phyloP scores from a whole-genome alignment of 2,329 filamentous ascomycete species.

The Diaporthe sp. region DNA sequence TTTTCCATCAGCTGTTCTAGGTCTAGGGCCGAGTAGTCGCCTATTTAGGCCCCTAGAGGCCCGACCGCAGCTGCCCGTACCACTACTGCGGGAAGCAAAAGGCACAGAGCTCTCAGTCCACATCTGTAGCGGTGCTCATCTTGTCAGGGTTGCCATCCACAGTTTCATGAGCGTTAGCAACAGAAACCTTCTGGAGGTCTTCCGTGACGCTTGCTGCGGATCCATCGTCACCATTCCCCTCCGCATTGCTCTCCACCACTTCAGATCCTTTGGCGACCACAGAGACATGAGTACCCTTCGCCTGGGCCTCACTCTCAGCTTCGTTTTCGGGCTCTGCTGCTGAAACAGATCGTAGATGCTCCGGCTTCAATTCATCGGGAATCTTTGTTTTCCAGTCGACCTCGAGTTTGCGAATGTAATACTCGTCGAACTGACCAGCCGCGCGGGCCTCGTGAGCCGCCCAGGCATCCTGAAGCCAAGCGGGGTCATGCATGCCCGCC shows the following conservation, averaged over 20 bases:
- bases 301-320: background rate
- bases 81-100: background rate
- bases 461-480: slow-evolving; percentile 68
- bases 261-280: background rate
- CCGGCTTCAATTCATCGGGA: slow-evolving; percentile 37
- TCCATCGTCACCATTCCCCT: background rate
- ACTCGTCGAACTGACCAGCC: slow-evolving; percentile 65
- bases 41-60: too few relatives aligned
- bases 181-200: background rate
- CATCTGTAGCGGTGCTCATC: background rate
- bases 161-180: background rate
- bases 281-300: background rate
- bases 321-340: background rate
- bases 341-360: slow-evolving; percentile 18
- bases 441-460: slow-evolving; percentile 63
- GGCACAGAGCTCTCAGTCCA: background rate
- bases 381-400: slow-evolving; percentile 59
- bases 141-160: background rate
- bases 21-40: too few relatives aligned
- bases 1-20: too few relatives aligned
- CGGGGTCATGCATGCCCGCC: slow-evolving; percentile 64
- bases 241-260: background rate
- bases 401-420: slow-evolving; percentile 60
- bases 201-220: background rate
- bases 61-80: too few relatives aligned